Conservation (phyloP, 441 rosid species). For the Corymbia citriodora region DNA sequence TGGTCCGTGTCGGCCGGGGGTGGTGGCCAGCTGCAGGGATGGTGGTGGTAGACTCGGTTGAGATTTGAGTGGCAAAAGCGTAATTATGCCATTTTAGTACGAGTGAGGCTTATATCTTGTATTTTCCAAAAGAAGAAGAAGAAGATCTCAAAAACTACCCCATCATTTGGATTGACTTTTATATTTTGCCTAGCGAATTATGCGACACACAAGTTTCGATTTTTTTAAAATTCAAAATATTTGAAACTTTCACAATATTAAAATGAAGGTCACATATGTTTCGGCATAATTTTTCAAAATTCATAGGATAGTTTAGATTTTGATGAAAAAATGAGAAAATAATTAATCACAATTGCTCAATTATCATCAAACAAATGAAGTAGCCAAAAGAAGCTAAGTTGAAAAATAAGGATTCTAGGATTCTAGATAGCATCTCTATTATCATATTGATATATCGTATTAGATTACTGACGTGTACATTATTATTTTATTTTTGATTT, state of each 20-base stretch:
- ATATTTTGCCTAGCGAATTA: not conserved
- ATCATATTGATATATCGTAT: not conserved
- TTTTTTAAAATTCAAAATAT: not conserved
- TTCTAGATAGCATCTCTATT: too few species aligned
- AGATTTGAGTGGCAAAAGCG: not conserved
- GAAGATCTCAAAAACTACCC: not conserved
- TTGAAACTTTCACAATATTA: not conserved
- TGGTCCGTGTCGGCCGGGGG: not conserved
- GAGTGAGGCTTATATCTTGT: not conserved
- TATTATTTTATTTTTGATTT: not conserved
- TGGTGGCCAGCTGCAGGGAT: not conserved
- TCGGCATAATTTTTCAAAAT: not conserved
- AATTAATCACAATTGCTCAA: not conserved
- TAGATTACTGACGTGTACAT: fast-evolving
- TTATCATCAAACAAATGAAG: not conserved
- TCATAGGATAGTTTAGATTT: not conserved
- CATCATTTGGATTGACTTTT: not conserved
- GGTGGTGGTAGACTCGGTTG: not conserved
- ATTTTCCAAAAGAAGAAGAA: too few species aligned
- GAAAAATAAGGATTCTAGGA: not conserved
- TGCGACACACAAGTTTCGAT: fast-evolving
- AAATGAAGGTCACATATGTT: not conserved
- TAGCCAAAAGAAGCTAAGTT: not conserved
- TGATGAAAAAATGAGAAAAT: not conserved
- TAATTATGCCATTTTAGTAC: not conserved